Base-by-base conservation (phyloP, 2,329 filamentous ascomycete species). In the Neonectria coccinea region DNA sequence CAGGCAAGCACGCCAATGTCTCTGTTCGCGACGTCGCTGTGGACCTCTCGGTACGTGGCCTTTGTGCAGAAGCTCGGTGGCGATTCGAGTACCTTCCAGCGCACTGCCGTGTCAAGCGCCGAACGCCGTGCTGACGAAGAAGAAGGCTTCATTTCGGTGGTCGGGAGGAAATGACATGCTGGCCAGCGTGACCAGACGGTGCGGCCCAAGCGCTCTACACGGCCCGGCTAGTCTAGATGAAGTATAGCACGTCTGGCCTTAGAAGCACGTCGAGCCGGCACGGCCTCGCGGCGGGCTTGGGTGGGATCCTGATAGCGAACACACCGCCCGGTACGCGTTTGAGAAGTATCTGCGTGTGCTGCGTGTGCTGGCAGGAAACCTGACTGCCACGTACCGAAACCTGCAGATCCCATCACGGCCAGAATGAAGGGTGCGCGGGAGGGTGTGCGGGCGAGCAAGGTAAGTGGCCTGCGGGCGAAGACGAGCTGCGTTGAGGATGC, bases 131-230 rank as follows among this genome's bases (percentile, higher is more conserved):
- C 62, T 56, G 57, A 61, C 62, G 62, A 64, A 59, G 33, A 44
- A 60, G 20, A 31, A 60, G 25, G 41, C 56, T 55, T 64, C 61
- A 64, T 64, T 59, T 59, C 56, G 63, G 56, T 68, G 65, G 69
- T 66, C 61, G 64, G 62, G 57, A 66, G 70, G 71, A 72, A 73
- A 73, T 72, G 69, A 71, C 65, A 67, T 68, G 60, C 66, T 73
- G 59, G 65, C 64, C 73, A 71, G 64, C 71, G 71, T 73, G 71
- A 73, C 60, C 70, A 66, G 59, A 70, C 71, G 42, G 71, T 74
- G 44, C 53, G 65, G 56, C 33, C 62, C 64, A 27, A 52, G 53
- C 8, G 6, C 2, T 0, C 6, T 10, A 29, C 44, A 71, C 71
- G 36, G 71, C 25, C 4, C 25, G n/a, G 22, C n/a, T 54, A 39